These are phyloP conservation scores for Colletotrichum sp. DNA, from an alignment of 2,329 filamentous ascomycete genomes.

Conservation along the genomic window DNA sequence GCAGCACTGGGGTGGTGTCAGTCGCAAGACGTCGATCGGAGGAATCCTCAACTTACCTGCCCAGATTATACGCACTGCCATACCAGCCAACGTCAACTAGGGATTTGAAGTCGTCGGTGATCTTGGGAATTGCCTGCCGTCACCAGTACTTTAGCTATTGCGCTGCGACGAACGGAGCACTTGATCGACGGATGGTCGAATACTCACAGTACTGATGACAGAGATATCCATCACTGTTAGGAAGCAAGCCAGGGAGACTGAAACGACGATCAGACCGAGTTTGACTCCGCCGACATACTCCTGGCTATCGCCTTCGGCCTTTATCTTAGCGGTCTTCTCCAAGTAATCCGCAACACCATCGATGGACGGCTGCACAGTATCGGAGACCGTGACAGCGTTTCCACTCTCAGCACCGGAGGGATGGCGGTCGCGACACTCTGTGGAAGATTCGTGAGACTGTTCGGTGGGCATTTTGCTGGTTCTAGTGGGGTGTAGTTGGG, in stretches of 20 bases:
- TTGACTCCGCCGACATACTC: background rate
- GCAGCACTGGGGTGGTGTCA: background rate
- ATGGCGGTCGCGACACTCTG: background rate
- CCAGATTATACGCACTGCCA: background rate
- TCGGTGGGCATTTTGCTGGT: background rate
- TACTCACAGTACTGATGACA: background rate
- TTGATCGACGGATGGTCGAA: background rate
- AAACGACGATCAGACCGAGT: background rate
- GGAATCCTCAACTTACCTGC: background rate
- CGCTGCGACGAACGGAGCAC: background rate
- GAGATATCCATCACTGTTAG: background rate
- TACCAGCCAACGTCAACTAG: background rate
- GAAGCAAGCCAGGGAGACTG: background rate
- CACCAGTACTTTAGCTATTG: background rate
- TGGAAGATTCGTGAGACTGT: background rate
- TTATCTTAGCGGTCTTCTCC: background rate
- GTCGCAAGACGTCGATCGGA: background rate
- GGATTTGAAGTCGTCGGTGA: background rate
- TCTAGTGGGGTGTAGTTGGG: rapidly evolving
- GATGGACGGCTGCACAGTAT: background rate
- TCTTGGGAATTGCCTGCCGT: background rate
- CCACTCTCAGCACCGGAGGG: background rate
- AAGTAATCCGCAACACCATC: background rate
- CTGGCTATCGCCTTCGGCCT: background rate
- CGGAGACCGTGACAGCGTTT: background rate